A percentile compares a stretch with the other conserved stretches of the same genome.
Evolutionary conservation across 805 yeast species (phyloP).

Genomic region (Nakazawaea ernobii): DNA sequence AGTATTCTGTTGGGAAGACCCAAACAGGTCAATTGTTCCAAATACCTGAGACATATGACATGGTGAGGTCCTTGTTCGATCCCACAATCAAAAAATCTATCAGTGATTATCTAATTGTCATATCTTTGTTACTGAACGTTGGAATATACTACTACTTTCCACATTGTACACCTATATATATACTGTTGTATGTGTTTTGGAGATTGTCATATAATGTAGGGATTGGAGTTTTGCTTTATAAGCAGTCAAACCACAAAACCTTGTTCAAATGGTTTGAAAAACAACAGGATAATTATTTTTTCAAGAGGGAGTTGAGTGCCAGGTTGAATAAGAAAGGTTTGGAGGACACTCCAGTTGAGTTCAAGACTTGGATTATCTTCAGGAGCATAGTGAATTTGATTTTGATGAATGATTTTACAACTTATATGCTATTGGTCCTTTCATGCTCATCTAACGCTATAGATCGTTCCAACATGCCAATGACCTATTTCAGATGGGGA

Average conservation of each 20-base stretch:
- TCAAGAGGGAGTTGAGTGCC: slow-evolving; percentile 38
- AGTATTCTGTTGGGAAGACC: slow-evolving; percentile 33
- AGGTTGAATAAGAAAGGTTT: slow-evolving; percentile 33
- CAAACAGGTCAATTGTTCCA: slow-evolving; percentile 37
- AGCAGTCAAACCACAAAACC: slow-evolving; percentile 57
- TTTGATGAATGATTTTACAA: slow-evolving; percentile 77
- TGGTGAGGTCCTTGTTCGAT: slow-evolving; percentile 77
- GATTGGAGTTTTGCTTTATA: slow-evolving; percentile 62
- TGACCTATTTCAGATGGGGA: slow-evolving; percentile 44
- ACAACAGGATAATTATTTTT: slow-evolving; percentile 32
- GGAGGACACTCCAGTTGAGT: slow-evolving; percentile 54
- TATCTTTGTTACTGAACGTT: slow-evolving; percentile 31
- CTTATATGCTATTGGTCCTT: slow-evolving; percentile 60
- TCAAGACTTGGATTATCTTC: slow-evolving; percentile 78
- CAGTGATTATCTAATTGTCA: slow-evolving; percentile 56
- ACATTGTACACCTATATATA: slow-evolving; percentile 33
- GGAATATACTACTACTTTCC: slow-evolving; percentile 23
- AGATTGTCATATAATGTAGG: slow-evolving; percentile 72
- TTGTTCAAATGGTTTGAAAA: slow-evolving; percentile 33
- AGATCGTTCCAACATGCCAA: slow-evolving; percentile 34
- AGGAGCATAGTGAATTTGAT: slow-evolving; percentile 76
- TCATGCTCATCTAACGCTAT: slow-evolving; percentile 34
- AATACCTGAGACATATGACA: slow-evolving; percentile 69
- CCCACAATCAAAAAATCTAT: slow-evolving; percentile 66
- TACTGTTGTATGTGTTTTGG: slow-evolving; percentile 65